These are phyloP conservation scores for Larix sibirica DNA, from an alignment of 83 land plant species.

Conservation along the genomic window DNA sequence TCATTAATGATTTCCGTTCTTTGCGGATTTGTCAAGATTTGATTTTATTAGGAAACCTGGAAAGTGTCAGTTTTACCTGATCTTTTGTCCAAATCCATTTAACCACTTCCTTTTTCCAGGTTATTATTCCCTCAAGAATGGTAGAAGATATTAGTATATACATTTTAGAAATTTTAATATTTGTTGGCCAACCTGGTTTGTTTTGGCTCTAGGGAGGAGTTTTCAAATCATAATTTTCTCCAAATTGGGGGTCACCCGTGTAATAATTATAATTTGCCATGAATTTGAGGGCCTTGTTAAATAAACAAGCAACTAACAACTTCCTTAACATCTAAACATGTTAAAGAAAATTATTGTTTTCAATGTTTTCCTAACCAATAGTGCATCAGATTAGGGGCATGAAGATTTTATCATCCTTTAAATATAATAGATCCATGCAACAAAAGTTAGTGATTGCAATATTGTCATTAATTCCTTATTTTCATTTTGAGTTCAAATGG, in stretches of 20 bases:
- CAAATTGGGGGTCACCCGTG: not conserved
- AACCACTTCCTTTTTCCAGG: no score
- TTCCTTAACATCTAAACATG: not conserved
- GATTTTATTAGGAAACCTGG: no score
- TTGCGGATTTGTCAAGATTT: no score
- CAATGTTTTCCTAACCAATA: no score
- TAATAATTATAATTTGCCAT: not conserved
- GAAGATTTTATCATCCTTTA: not conserved
- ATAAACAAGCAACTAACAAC: not conserved
- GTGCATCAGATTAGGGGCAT: not conserved
- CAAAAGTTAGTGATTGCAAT: not conserved
- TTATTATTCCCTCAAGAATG: not conserved
- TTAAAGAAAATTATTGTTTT: not conserved
- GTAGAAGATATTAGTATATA: not conserved
- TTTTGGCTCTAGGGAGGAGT: not conserved
- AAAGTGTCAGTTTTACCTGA: no score
- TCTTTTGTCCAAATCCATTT: no score
- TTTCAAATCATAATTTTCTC: not conserved
- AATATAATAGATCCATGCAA: no score
- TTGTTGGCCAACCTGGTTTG: slow-evolving; percentile 5
- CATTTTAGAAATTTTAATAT: not conserved
- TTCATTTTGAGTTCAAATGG: not conserved
- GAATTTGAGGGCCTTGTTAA: not conserved
- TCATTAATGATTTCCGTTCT: no score
- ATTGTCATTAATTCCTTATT: not conserved